Conservation (phyloP, 768 basidiomycete genomes). For the Rubroboletus pulcherrimus region DNA sequence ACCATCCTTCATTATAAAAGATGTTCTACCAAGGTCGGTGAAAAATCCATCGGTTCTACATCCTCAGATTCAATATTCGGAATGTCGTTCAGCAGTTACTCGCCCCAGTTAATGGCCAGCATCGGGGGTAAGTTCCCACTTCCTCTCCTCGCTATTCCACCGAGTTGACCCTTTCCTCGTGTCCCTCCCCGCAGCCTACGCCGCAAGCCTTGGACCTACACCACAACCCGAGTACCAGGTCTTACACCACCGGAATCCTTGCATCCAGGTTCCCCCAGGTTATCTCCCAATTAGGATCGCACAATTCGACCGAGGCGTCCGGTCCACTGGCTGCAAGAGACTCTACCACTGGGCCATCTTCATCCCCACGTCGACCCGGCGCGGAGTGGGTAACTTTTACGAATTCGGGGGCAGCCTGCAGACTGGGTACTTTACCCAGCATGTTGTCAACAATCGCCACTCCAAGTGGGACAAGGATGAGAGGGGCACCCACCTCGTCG, state of each 20-base stretch:
- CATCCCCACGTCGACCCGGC: slow-evolving; percentile 16
- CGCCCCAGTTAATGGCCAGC: slow-evolving; percentile 6
- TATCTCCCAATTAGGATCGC: slow-evolving; percentile 14
- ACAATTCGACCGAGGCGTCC: slow-evolving; percentile 12
- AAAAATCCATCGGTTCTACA: neutral
- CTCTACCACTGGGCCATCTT: slow-evolving; percentile 22
- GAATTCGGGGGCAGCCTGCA: slow-evolving; percentile 11
- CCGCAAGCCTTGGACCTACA: neutral
- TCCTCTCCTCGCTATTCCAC: no score
- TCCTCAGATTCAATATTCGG: neutral
- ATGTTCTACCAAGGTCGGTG: neutral
- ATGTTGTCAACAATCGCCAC: slow-evolving; percentile 16
- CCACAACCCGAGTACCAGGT: slow-evolving; percentile 4
- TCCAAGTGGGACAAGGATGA: slow-evolving; percentile 10
- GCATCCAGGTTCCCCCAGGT: slow-evolving; percentile 9
- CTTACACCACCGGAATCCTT: slow-evolving; percentile 2
- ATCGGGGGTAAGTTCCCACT: slow-evolving; percentile 1
- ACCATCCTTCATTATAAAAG: slow-evolving; percentile 8
- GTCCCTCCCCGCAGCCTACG: slow-evolving; percentile 2
- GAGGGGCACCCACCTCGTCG: slow-evolving; percentile 10
- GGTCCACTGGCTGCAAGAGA: neutral
- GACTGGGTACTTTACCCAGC: slow-evolving; percentile 12
- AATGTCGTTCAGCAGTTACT: slow-evolving; percentile 2
- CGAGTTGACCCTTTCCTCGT: neutral
- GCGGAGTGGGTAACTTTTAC: slow-evolving; percentile 21